Conservation (phyloP, 2,329 filamentous ascomycete species). For the Mariannaea sp. region DNA sequence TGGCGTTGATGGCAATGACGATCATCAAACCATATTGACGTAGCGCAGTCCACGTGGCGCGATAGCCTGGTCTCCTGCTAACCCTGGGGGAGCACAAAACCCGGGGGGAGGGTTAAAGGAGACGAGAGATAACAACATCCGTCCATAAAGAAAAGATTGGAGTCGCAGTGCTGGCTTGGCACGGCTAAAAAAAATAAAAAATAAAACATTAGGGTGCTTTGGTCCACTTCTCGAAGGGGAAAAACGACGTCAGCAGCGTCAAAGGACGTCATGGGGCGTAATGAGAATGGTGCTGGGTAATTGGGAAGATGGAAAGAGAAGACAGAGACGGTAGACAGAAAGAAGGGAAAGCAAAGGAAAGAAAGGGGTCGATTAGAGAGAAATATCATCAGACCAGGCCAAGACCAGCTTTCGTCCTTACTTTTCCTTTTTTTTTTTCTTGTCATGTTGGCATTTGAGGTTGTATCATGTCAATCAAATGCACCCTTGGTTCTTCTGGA, state of each 20-base stretch:
- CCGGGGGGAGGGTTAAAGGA: too few species aligned
- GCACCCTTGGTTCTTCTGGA: too few species aligned
- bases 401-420: too few species aligned
- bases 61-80: conserved; percentile 9
- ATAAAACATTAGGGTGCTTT: too few species aligned
- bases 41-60: conserved; percentile 9
- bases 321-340: not conserved
- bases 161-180: not conserved
- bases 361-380: too few species aligned
- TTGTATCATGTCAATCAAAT: too few species aligned
- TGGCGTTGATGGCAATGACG: conserved; percentile 1
- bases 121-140: not conserved
- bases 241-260: not conserved
- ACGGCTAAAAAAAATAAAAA: not conserved
- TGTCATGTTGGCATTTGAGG: too few species aligned
- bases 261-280: not conserved
- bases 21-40: conserved; percentile 19
- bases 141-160: not conserved
- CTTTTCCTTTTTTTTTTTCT: too few species aligned
- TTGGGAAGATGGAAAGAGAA: not conserved
- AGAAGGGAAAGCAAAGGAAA: not conserved
- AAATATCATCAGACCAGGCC: too few species aligned
- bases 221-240: not conserved
- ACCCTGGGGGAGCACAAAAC: not conserved
- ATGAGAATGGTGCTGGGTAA: not conserved